Conservation (phyloP, 495 filamentous ascomycete genomes). For the Glonium stellatum region DNA sequence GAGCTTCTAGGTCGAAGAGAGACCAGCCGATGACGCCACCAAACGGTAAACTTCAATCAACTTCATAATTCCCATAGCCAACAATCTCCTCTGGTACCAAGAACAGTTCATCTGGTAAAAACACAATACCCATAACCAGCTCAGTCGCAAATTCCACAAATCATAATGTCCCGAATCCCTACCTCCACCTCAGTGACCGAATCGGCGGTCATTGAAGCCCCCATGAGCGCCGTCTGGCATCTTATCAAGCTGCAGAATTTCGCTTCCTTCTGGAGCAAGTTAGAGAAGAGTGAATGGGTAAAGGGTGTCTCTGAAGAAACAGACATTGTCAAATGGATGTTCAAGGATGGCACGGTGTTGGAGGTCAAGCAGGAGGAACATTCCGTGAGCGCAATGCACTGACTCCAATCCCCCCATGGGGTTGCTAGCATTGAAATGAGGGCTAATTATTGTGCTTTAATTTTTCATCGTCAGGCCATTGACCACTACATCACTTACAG, state of each 20-base stretch:
- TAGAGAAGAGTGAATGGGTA: slow-evolving; percentile 49
- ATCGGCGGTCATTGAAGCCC: slow-evolving; percentile 57
- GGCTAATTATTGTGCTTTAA: background rate
- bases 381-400: slow-evolving; percentile 41
- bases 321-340: slow-evolving; percentile 58
- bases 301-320: slow-evolving; percentile 54
- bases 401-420: slow-evolving; percentile 1
- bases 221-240: slow-evolving; percentile 58
- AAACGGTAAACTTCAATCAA: background rate
- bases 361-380: slow-evolving; percentile 69
- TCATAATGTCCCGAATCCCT: slow-evolving; percentile 44
- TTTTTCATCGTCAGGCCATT: slow-evolving; percentile 43
- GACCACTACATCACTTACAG: slow-evolving; percentile 66
- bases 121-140: background rate
- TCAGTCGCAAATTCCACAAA: background rate
- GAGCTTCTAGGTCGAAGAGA: background rate
- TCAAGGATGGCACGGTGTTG: slow-evolving; percentile 54
- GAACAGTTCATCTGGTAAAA: background rate
- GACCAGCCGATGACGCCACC: background rate
- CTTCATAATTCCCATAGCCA: background rate
- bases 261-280: slow-evolving; percentile 51
- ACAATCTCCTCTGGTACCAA: background rate
- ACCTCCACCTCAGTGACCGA: slow-evolving; percentile 58
- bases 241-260: slow-evolving; percentile 59
- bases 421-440: background rate